Evolutionary conservation across 805 yeast species (phyloP), one percentile per base, ranked within the genome.

Genomic region (Kuraishia borneana): DNA sequence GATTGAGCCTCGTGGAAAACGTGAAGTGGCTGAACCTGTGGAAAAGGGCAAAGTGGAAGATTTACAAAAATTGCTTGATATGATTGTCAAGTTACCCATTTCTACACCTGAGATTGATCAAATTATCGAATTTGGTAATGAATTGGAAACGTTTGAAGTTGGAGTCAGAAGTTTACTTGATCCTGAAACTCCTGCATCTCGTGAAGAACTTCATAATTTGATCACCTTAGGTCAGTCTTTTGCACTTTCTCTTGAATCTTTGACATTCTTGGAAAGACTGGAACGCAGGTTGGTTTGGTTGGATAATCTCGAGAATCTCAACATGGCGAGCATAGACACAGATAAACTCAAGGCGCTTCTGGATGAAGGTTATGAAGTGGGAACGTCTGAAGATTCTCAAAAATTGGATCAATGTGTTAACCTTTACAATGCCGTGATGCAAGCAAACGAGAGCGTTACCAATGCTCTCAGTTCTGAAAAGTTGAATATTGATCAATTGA

Each of bases 31-130:
- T 12, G 45, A 40, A 9, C 39, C 36, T 6, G 39, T 37, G 17
- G 36, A 40, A 12, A 29, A 18, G 17, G 26, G 21, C 16, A 36
- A 41, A 4, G 46, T 62, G 4, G 53, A 50, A 9, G 53, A 54
- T 22, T 47, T 74, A 29, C 51, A 61, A 18, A 33, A 39, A 16
- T 43, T 78, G 17, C 44, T 76, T 10, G 54, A 57, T 13, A 60
- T 61, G 30, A 70, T 77, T 4, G 72, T 77, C 2, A 44, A 48
- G 0, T 44, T 78, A 38, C 65, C 70, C 16, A 69, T 80, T 36
- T 50, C 63, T 3, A 58, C 73, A 13, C 66, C 73, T 0, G 92
- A 82, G 45, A 61, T 76, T 42, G 77, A 70, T 14, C 79, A 72
- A 44, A 51, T 82, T 9, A 38, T 65, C 3, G 79, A 71, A 39